Evolutionary conservation across 2,329 filamentous ascomycete species (phyloP).

Genomic region (Thelonectria blattea): DNA sequence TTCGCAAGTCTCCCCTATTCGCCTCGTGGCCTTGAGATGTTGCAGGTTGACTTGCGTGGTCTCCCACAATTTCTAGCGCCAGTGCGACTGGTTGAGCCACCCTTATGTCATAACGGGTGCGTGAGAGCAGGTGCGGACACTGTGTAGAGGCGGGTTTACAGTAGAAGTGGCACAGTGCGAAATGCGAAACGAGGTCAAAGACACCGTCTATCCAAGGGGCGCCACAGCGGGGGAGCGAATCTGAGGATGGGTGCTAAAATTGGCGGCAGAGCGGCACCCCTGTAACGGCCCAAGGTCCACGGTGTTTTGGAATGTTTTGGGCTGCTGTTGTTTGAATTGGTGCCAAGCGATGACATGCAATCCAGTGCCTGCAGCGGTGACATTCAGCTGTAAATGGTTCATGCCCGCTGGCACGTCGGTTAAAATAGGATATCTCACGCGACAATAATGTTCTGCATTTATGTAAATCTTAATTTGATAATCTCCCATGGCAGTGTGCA

Average conservation of each 20-base stretch:
- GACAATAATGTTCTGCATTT: too few species aligned
- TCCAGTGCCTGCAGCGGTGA: too few species aligned
- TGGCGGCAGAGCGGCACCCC: slow-evolving; percentile 24
- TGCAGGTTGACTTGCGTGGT: slow-evolving; percentile 41
- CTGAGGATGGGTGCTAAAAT: slow-evolving; percentile 27
- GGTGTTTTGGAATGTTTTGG: slow-evolving; percentile 20
- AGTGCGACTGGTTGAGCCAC: slow-evolving; percentile 37
- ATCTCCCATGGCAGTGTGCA: too few species aligned
- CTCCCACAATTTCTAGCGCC: slow-evolving; percentile 39
- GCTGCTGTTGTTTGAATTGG: slow-evolving; percentile 7
- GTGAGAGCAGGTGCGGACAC: slow-evolving; percentile 15
- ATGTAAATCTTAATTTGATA: too few species aligned
- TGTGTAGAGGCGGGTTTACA: slow-evolving; percentile 19
- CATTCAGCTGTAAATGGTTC: too few species aligned
- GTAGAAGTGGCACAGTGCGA: slow-evolving; percentile 7
- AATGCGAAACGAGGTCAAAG: background rate
- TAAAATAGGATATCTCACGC: too few species aligned
- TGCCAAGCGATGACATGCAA: slow-evolving; percentile 24
- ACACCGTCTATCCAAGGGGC: slow-evolving; percentile 21
- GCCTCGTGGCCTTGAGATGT: slow-evolving; percentile 36
- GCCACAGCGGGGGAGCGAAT: slow-evolving; percentile 34
- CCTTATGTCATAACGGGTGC: slow-evolving; percentile 40
- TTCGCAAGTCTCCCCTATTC: slow-evolving; percentile 34
- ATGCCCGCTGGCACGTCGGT: too few species aligned
- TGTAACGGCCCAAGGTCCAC: slow-evolving; percentile 8